Evolutionary conservation across 306 rosid genomes (phyloP).

Genomic region (Acacia crassicarpa): DNA sequence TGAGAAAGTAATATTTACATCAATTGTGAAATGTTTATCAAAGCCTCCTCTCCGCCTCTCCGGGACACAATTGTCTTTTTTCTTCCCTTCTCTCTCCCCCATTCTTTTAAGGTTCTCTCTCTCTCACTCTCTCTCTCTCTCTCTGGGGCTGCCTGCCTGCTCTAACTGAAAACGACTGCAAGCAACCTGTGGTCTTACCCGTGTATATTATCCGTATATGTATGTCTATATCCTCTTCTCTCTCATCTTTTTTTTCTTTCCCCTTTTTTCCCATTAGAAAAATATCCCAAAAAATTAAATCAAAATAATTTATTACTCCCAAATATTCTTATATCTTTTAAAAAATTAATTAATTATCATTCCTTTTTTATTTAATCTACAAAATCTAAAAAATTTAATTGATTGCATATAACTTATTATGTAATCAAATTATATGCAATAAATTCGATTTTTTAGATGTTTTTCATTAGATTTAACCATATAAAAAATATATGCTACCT

Average conservation of each 20-base stretch:
- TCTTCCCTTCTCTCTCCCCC: not conserved
- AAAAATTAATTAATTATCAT: too few species aligned
- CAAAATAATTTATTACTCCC: not conserved
- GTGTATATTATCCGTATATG: not conserved
- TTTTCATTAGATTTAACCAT: too few species aligned
- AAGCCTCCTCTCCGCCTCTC: conserved; percentile 27
- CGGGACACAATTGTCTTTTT: conserved; percentile 63
- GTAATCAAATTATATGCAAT: too few species aligned
- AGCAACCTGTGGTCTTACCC: conserved; percentile 80
- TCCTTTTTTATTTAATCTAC: not conserved
- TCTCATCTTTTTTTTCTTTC: not conserved
- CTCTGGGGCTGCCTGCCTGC: conserved; percentile 51
- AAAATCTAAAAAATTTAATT: too few species aligned
- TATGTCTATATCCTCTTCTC: conserved; percentile 6
- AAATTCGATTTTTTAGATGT: too few species aligned
- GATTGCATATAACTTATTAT: too few species aligned
- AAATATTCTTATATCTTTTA: too few species aligned
- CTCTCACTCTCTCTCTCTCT: conserved; percentile 37
- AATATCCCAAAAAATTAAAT: not conserved
- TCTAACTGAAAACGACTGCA: conserved; percentile 89
- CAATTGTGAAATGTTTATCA: conserved; percentile 29
- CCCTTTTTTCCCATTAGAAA: too few species aligned
- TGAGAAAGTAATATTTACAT: too few species aligned
- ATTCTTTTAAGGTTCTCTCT: conserved; percentile 61
- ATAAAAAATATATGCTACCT: too few species aligned